Evolutionary conservation across 2,329 filamentous ascomycete species (phyloP).

Genomic region (Fusarium illudens): DNA sequence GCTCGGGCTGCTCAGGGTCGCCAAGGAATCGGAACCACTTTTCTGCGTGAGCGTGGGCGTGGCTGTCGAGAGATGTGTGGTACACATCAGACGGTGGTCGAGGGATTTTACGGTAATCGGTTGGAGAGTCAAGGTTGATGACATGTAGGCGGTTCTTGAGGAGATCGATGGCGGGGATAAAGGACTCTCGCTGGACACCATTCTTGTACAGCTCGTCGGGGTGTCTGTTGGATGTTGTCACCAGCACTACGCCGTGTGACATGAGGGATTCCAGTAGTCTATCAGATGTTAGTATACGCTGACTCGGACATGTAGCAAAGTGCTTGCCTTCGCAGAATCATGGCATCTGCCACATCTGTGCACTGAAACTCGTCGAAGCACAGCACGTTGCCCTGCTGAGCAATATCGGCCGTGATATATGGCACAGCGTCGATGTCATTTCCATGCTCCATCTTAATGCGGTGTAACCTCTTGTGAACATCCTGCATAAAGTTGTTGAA

Average conservation of each 20-base stretch:
- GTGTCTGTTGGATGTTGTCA: constrained; percentile 97
- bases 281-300: constrained; percentile 19
- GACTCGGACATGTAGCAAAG: not conserved
- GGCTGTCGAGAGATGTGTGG: constrained; percentile 83
- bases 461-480: constrained; percentile 89
- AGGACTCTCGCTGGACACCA: constrained; percentile 93
- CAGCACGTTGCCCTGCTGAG: constrained; percentile 81
- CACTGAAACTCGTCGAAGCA: constrained; percentile 99
- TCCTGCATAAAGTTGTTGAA: constrained; percentile 99
- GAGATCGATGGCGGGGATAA: constrained; percentile 93
- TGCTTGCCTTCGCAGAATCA: constrained; percentile 83
- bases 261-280: constrained; percentile 88
- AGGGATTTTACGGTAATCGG: constrained; percentile 97
- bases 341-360: constrained; percentile 97
- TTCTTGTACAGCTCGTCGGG: constrained; percentile 98
- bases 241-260: constrained; percentile 94
- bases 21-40: constrained; percentile 97
- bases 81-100: constrained; percentile 94
- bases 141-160: constrained; percentile 85
- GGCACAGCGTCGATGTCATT: constrained; percentile 90
- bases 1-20: constrained; percentile 77
- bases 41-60: constrained; percentile 81
- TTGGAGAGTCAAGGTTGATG: constrained; percentile 93
- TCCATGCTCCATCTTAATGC: constrained; percentile 87
- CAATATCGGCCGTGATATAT: constrained; percentile 94